These are phyloP conservation scores for Chytriomyces confervae DNA, from an alignment of 192 early-diverging fungal species.

Conservation along the genomic window DNA sequence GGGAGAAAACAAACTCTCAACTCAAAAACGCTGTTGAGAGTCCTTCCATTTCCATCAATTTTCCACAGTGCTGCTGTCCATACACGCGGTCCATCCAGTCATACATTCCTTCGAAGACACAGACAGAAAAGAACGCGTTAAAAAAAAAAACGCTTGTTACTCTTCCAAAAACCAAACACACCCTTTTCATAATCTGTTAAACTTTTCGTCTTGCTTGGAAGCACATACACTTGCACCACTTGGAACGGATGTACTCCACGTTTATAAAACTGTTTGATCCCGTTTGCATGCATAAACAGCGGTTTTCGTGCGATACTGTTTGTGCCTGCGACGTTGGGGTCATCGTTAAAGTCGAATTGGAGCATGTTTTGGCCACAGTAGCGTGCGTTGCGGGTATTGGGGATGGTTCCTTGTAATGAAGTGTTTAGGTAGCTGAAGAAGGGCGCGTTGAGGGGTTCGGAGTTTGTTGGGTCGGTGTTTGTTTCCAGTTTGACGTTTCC, in stretches of 20 bases:
- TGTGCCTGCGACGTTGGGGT: neutral
- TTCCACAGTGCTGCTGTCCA: neutral
- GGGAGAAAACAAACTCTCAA: no score
- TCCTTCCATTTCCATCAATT: neutral
- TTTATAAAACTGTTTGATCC: conserved; percentile 22
- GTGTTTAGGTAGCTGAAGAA: no score
- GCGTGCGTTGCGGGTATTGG: neutral
- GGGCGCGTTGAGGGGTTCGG: neutral
- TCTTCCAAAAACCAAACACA: no score
- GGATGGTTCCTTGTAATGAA: no score
- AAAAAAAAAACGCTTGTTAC: no score
- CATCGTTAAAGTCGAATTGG: neutral
- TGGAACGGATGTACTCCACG: conserved; percentile 21
- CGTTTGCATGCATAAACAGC: conserved; percentile 28
- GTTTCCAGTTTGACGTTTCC: conserved; percentile 13
- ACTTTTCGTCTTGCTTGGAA: conserved; percentile 1
- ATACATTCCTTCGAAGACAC: neutral
- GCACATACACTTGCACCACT: conserved; percentile 6
- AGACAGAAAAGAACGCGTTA: no score
- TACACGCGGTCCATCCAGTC: conserved; percentile 8
- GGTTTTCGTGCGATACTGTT: neutral
- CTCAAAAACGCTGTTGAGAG: neutral
- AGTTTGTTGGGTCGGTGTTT: neutral
- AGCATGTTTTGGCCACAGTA: conserved; percentile 34
- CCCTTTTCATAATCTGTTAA: neutral